Base-by-base conservation (phyloP, 345 rosid species). In the Jatropha curcas region DNA sequence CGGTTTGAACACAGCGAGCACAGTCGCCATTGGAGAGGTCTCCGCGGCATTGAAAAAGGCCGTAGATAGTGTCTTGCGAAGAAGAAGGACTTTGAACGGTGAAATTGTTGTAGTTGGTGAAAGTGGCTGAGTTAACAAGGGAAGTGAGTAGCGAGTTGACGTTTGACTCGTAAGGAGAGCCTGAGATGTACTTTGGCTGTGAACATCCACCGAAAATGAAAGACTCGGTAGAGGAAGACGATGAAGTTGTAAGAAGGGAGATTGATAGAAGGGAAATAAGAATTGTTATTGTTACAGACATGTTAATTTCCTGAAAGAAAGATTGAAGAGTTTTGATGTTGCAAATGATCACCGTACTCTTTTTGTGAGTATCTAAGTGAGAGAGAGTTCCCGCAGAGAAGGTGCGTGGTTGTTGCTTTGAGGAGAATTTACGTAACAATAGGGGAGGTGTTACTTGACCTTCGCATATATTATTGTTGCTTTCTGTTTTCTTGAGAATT, bases 361-460 rank as follows among this genome's bases (percentile, higher is more conserved):
- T 34, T 6, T 51, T 41, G 71, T 3, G 55, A 4, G 67, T 67
- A 43, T 35, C 37, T n/a, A 71, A 63, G 58, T 37, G 53, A 19
- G 43, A 30, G 24, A 6, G 25, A 27, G 56, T 25, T 1, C n/a
- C 34, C 33, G 39, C 28, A 39, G 41, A 20, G 25, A 33, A 16
- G 7, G 28, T n/a, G 68, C 24, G 60, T 34, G 72, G 52, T 73
- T 75, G 71, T 68, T 85, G 83, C 92, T 86, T 89, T 68, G 75
- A 77, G 62, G 73, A 74, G 78, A 87, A 89, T 85, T 86, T 74
- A 79, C 92, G 92, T 80, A 84, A 88, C 76, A 80, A 67, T 41
- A 41, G 8, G 45, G 45, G 77, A 84, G 62, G 72, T 41, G 68
- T 62, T 76, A 65, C 82, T 76, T 80, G 71, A 27, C 14, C 52